phyloP scores from a whole-genome alignment of 805 yeast species.

The Scheffersomyces coipomensis region DNA sequence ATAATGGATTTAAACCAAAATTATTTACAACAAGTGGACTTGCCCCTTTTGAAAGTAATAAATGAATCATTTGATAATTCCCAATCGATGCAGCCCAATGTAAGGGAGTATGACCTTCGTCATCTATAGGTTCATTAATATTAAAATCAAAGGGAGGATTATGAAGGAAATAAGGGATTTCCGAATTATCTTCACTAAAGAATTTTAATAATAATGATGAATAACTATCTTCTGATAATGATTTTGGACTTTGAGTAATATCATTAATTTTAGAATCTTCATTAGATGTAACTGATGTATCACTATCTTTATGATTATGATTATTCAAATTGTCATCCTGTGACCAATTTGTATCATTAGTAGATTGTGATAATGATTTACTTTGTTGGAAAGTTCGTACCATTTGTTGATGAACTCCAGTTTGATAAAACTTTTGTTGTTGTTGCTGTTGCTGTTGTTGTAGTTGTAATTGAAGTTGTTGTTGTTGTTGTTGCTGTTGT shows the following conservation, averaged over 20 bases:
- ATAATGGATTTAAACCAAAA: constrained; percentile 82
- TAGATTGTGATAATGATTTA: constrained; percentile 31
- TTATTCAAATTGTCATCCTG: constrained; percentile 28
- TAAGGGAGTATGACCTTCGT: constrained; percentile 90
- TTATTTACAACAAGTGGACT: constrained; percentile 51
- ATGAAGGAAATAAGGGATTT: constrained; percentile 62
- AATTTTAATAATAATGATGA: constrained; percentile 40
- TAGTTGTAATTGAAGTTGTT: constrained; percentile 15
- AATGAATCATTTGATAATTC: constrained; percentile 69
- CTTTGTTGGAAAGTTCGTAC: constrained; percentile 6
- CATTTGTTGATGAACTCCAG: constrained; percentile 3
- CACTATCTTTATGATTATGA: constrained; percentile 30
- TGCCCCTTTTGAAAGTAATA: constrained; percentile 75
- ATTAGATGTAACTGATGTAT: constrained; percentile 35
- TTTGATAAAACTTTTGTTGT: constrained; percentile 7
- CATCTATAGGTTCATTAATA: constrained; percentile 78
- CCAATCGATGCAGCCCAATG: constrained; percentile 99
- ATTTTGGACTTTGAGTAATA: constrained; percentile 33
- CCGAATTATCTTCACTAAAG: constrained; percentile 41
- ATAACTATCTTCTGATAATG: constrained; percentile 50
- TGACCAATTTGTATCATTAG: constrained; percentile 46
- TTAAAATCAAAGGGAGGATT: constrained; percentile 67
- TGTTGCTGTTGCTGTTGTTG: constrained; percentile 20
- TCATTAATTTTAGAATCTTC: constrained; percentile 15
- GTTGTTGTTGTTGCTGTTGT: constrained; percentile 5